Conservation (phyloP, 2,329 filamentous ascomycete genomes). For the Alternaria ethzedia region DNA sequence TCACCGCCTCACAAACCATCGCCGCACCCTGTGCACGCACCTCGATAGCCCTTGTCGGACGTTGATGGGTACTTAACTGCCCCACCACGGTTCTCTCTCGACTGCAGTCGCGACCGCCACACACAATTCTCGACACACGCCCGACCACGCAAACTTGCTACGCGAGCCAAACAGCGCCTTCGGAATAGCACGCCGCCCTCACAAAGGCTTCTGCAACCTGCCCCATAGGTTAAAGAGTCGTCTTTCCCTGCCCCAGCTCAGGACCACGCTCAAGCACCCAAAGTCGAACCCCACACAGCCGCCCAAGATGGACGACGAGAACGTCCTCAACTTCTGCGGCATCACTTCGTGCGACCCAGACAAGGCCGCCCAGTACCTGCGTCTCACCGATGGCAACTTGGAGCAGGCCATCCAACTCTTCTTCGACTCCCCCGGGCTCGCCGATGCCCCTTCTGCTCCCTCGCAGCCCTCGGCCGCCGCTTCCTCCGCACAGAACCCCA, state of each 20-base stretch:
- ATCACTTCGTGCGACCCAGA: conserved; percentile 79
- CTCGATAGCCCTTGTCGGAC: neutral
- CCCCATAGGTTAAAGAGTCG: neutral
- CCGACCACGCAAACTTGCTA: neutral
- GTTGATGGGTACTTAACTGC: conserved; percentile 28
- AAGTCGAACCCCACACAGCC: conserved; percentile 1
- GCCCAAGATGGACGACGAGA: conserved; percentile 55
- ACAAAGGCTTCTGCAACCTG: neutral
- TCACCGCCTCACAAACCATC: neutral
- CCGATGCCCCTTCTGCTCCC: conserved; percentile 51
- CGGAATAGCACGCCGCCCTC: neutral
- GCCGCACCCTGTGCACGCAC: neutral
- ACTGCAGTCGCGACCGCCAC: conserved; percentile 20
- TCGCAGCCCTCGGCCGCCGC: conserved; percentile 43
- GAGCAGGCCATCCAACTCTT: conserved; percentile 88
- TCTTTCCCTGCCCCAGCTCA: neutral
- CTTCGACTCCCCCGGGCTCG: conserved; percentile 84
- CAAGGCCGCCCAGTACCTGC: conserved; percentile 81
- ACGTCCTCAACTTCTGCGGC: conserved; percentile 76
- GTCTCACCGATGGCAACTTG: conserved; percentile 82
- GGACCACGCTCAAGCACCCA: neutral
- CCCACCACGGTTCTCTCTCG: conserved; percentile 29
- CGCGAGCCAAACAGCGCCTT: neutral
- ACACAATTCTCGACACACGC: conserved; percentile 5
- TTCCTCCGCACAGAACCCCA: conserved; percentile 60